These are phyloP conservation scores for Orobanche coerulescens DNA, from an alignment of 257 asterid species.

Conservation along the genomic window DNA sequence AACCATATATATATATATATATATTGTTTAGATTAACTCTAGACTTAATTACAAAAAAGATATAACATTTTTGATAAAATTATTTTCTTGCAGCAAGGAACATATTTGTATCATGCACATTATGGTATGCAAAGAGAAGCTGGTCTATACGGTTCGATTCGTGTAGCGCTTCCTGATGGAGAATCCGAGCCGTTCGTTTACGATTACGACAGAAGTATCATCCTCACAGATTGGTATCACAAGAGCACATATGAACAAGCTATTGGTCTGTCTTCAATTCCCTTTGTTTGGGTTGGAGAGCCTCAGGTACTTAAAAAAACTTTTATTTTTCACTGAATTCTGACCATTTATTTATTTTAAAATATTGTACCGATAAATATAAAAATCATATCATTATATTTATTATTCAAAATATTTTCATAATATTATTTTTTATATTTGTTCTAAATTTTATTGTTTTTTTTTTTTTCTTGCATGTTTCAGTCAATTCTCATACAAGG, in stretches of 20 bases:
- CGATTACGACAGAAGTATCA: conserved; percentile 59
- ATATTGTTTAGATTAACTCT: no score
- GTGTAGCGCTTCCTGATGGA: conserved; percentile 53
- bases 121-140: conserved; percentile 90
- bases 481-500: conserved; percentile 87
- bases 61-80: neutral
- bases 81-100: conserved; percentile 56
- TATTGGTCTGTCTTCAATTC: conserved; percentile 54
- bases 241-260: conserved; percentile 53
- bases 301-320: conserved; percentile 51
- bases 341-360: no score
- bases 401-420: no score
- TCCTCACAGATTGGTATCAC: conserved; percentile 86
- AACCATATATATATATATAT: no score
- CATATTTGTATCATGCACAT: conserved; percentile 84
- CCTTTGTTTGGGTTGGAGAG: conserved; percentile 87
- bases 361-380: no score
- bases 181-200: conserved; percentile 56
- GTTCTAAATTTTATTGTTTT: neutral
- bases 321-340: neutral
- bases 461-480: neutral
- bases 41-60: no score
- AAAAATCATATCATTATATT: no score
- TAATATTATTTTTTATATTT: neutral
- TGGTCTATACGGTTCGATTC: conserved; percentile 66